Conservation (phyloP, 2,329 filamentous ascomycete species). For the Fusarium citri region DNA sequence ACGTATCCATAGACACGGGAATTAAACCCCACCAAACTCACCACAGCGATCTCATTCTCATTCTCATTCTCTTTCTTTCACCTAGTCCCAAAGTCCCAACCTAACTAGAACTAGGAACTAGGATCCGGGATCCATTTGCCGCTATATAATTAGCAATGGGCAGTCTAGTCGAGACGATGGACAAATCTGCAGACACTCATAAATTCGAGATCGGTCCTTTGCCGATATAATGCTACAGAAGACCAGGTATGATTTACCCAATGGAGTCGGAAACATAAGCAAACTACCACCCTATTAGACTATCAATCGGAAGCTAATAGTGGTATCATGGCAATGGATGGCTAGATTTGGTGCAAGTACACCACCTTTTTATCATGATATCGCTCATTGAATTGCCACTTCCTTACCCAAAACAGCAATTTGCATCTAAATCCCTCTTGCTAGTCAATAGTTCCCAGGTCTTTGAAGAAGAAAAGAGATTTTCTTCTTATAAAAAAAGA, state of each 20-base stretch:
- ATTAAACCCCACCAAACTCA: constrained; percentile 41
- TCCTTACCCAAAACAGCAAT: constrained; percentile 6
- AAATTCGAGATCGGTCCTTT: constrained; percentile 31
- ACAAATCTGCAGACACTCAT: background rate
- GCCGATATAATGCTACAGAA: constrained; percentile 13
- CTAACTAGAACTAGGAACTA: constrained; percentile 22
- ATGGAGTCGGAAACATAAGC: constrained; percentile 10
- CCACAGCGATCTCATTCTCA: constrained; percentile 36
- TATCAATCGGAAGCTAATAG: background rate
- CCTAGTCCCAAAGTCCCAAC: constrained; percentile 41
- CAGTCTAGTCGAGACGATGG: constrained; percentile 4
- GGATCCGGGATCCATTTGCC: constrained; percentile 33
- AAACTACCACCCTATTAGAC: constrained; percentile 3
- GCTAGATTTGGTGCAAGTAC: constrained; percentile 9
- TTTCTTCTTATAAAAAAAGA: background rate
- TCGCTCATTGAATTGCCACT: constrained; percentile 15
- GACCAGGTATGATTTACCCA: constrained; percentile 10
- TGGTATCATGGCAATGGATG: constrained; percentile 25
- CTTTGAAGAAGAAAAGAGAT: background rate
- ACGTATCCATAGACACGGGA: constrained; percentile 19
- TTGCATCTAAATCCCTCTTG: constrained; percentile 4
- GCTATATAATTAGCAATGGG: constrained; percentile 26
- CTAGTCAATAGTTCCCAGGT: background rate
- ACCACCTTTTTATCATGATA: constrained; percentile 32
- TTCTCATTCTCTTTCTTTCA: background rate